Conservation (phyloP, 257 asterid species). For the Solanum infundibuliforme region DNA sequence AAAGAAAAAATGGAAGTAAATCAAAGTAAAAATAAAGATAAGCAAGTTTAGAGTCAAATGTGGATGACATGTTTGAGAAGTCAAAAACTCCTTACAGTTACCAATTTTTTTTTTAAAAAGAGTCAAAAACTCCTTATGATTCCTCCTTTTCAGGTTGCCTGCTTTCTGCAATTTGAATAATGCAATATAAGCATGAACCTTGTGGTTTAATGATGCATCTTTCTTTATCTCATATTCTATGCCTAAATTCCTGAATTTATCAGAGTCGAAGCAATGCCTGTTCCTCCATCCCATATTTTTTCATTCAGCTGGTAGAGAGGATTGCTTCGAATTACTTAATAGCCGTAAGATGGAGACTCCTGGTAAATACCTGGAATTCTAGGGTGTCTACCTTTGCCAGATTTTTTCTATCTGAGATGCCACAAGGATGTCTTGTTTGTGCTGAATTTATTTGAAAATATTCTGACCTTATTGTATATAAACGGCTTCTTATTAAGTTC, state of each 20-base stretch:
- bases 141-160: neutral
- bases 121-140: neutral
- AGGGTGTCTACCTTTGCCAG: neutral
- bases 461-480: neutral
- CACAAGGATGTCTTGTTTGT: neutral
- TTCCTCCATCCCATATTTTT: neutral
- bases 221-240: neutral
- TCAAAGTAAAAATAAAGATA: neutral
- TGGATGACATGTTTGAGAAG: neutral
- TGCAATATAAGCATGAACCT: neutral
- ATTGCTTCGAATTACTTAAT: neutral
- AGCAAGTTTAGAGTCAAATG: neutral
- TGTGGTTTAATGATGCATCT: neutral
- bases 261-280: neutral
- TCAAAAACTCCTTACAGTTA: neutral
- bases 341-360: neutral
- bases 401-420: neutral
- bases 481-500: neutral
- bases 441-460: neutral
- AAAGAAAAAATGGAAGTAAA: neutral
- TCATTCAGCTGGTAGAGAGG: neutral
- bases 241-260: neutral
- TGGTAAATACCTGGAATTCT: neutral
- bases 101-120: neutral
- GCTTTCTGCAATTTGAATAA: neutral